phyloP scores from a whole-genome alignment of 1,139 yeast genomes.

The Petasospora rhodanensis region DNA sequence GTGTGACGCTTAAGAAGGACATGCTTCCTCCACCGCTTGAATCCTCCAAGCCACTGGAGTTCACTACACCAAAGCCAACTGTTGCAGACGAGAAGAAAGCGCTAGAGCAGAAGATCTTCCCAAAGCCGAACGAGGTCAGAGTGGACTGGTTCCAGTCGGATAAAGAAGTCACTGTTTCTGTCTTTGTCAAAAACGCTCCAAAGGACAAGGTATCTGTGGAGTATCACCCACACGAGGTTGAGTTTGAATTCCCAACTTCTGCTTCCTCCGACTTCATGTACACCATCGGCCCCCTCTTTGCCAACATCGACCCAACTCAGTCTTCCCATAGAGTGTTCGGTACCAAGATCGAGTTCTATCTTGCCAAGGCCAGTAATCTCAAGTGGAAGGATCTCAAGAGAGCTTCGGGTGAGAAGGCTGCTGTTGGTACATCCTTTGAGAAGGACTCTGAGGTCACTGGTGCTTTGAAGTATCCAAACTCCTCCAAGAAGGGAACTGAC shows the following conservation, averaged over 20 bases:
- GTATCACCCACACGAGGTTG: constrained; percentile 20
- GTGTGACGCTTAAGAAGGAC: too few relatives aligned
- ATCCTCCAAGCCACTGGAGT: too few relatives aligned
- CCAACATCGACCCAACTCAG: constrained; percentile 41
- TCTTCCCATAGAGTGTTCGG: constrained; percentile 53
- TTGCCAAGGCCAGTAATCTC: constrained; percentile 28
- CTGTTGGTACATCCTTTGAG: constrained; percentile 6
- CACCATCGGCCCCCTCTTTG: constrained; percentile 39
- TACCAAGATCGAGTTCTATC: constrained; percentile 69
- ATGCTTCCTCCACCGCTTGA: too few relatives aligned
- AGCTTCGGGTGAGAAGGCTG: constrained; percentile 13
- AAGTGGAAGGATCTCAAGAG: constrained; percentile 38
- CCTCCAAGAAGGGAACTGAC: constrained; percentile 55
- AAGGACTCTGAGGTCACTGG: constrained; percentile 3
- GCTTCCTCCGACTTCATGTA: constrained; percentile 35
- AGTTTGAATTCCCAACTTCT: constrained; percentile 36
- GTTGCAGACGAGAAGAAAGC: constrained; percentile 13
- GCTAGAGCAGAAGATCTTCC: constrained; percentile 20
- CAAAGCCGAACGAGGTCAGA: constrained; percentile 39
- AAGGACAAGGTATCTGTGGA: constrained; percentile 24
- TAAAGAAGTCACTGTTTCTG: constrained; percentile 55
- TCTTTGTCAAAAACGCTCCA: constrained; percentile 67
- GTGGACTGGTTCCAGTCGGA: constrained; percentile 79
- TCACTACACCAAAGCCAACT: not conserved
- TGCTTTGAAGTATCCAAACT: constrained; percentile 47